Base-by-base conservation (phyloP, 257 asterid genomes). In the Henckelia pumila region DNA sequence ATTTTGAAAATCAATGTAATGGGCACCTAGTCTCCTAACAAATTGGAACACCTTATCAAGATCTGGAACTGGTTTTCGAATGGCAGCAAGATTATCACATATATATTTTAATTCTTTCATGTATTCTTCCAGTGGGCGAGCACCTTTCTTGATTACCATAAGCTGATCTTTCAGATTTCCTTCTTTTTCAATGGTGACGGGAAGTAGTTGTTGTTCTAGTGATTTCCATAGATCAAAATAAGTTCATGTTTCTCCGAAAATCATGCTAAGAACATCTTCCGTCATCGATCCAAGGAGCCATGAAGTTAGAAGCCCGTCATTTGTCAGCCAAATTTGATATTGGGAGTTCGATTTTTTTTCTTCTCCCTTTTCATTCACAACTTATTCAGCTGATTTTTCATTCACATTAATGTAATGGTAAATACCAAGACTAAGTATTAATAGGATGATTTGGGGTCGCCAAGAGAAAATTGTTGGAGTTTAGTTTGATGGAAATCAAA, bases 61-160 rank as follows among this genome's bases (percentile, higher is more conserved):
- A 17, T 56, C 66, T 1, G 53, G 21, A 1, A 57, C 28, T 3
- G 14, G 22, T 5, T 56, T 33, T 14, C 13, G 37, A 1, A 32
- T 33, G 7, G 61, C 59, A 14, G 61, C 47, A 63, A 33, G 29
- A 7, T 13, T 63, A 26, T 71, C 75, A 23, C 75, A 37, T 17
- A 70, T 35, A 14, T 13, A 65, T 5, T 72, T 64, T 6, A 32
- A 32, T 32, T 32, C 10, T 30, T 30, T 30, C 6, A 7, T 8
- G 1, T 30, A 30, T 2, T 30, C 35, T 30, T 7, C 35, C 11
- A 72, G 29, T 17, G 60, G 25, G 0, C 30, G 29, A 0, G 61
- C 19, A 0, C 61, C 70, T 16, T 28, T 66, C 23, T 52, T 26
- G 20, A 52, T 52, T 1, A 9, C 10, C 26, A 66, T 66, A 5